Evolutionary conservation across 768 basidiomycete species (phyloP).

Genomic region (Suillus ampliporus): DNA sequence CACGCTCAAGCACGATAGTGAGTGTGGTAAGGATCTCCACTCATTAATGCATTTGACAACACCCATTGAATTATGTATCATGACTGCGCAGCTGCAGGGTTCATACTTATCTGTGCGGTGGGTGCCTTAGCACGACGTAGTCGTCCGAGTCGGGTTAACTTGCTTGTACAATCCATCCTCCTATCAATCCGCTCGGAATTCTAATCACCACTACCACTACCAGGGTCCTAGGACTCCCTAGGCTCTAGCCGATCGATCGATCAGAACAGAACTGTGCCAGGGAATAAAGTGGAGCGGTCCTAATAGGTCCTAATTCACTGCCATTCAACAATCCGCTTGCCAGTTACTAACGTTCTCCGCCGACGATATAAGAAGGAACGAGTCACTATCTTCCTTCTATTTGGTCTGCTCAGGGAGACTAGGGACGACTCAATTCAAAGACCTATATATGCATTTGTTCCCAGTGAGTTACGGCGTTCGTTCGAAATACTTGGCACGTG

Average conservation of each 20-base stretch:
- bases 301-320: neutral
- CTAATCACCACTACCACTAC: neutral
- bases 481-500: slow-evolving; percentile 1
- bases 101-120: neutral
- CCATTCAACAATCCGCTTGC: neutral
- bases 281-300: neutral
- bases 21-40: neutral
- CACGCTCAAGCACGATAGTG: neutral
- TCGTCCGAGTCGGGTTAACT: neutral
- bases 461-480: neutral
- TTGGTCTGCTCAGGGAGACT: no score
- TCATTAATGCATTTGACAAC: no score
- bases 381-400: no score
- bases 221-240: neutral
- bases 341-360: neutral
- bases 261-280: neutral
- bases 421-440: no score
- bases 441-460: neutral
- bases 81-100: neutral
- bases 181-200: neutral
- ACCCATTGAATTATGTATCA: neutral
- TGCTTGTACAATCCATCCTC: neutral
- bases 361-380: neutral
- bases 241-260: neutral
- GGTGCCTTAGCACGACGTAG: neutral